phyloP scores from a whole-genome alignment of 345 rosid species.

The Pistacia atlantica region DNA sequence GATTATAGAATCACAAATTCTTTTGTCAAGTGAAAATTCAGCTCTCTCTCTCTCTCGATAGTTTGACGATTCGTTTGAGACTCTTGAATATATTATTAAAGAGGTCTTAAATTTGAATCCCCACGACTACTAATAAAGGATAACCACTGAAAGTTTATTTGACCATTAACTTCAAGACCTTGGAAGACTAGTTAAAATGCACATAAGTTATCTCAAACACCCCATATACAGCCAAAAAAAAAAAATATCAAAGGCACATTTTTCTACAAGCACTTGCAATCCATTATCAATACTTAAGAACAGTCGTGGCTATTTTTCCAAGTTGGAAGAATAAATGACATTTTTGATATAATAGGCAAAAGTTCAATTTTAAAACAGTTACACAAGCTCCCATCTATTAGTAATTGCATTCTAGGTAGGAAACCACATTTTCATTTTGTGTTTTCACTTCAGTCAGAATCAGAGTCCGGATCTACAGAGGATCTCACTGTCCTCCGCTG shows the following conservation, averaged over 20 bases:
- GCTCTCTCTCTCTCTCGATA: too few relatives aligned
- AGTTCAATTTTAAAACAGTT: not conserved
- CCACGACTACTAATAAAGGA: too few relatives aligned
- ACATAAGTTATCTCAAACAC: too few relatives aligned
- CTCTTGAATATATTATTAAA: too few relatives aligned
- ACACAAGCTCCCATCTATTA: not conserved
- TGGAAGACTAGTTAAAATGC: too few relatives aligned
- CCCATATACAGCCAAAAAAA: too few relatives aligned
- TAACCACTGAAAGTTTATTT: too few relatives aligned
- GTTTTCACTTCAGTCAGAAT: slow-evolving; percentile 63
- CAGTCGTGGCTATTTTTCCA: not conserved
- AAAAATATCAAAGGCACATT: not conserved
- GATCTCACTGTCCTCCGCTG: slow-evolving; percentile 63
- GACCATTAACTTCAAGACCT: too few relatives aligned
- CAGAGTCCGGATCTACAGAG: slow-evolving; percentile 59
- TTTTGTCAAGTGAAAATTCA: not conserved
- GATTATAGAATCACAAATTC: not conserved
- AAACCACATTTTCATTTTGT: slow-evolving; percentile 6
- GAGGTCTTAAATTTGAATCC: too few relatives aligned
- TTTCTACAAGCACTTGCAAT: not conserved
- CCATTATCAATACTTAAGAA: not conserved
- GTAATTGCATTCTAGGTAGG: not conserved
- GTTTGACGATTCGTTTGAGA: too few relatives aligned
- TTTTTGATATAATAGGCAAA: not conserved
- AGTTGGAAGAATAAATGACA: not conserved